A percentile compares a stretch with the other conserved stretches of the same genome.
Evolutionary conservation across 495 filamentous ascomycete genomes (phyloP).

Genomic region (Glarea lozoyensis): DNA sequence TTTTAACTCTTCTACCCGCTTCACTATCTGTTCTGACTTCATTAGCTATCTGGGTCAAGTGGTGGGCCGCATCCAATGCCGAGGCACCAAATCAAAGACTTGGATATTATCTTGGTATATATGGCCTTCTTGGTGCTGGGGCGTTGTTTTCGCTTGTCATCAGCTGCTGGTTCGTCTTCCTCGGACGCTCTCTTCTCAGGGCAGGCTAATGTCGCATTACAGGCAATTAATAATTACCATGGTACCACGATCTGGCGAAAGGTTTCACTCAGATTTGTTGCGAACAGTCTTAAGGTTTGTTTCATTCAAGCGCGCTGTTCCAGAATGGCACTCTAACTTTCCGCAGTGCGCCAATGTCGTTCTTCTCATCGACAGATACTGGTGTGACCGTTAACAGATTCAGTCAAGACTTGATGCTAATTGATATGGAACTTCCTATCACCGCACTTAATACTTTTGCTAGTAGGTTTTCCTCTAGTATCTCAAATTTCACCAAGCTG

Average conservation of each 20-base stretch:
- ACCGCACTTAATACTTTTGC: no score
- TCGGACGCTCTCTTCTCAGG: no score
- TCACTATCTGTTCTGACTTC: constrained; percentile 26
- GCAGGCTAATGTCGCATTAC: not conserved
- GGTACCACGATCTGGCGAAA: not conserved
- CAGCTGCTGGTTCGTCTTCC: not conserved
- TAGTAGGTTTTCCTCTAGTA: no score
- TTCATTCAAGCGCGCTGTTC: no score
- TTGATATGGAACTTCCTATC: constrained; percentile 49
- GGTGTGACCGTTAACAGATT: constrained; percentile 27
- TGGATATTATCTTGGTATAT: constrained; percentile 19
- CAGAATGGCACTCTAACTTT: no score
- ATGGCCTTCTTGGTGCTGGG: constrained; percentile 4
- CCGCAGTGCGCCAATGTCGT: not conserved
- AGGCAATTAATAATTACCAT: not conserved
- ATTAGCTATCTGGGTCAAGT: constrained; percentile 22
- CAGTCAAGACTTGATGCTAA: constrained; percentile 46
- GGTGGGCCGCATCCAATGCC: constrained; percentile 20
- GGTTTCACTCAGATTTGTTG: not conserved
- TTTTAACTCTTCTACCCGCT: not conserved
- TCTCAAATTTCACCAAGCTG: constrained; percentile 22
- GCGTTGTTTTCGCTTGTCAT: not conserved
- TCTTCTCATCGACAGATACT: not conserved
- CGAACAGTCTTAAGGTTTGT: not conserved
- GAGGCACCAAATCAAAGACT: constrained; percentile 11